Evolutionary conservation across 108 stramenopile species (phyloP).

Genomic region (Seminavis robusta): DNA sequence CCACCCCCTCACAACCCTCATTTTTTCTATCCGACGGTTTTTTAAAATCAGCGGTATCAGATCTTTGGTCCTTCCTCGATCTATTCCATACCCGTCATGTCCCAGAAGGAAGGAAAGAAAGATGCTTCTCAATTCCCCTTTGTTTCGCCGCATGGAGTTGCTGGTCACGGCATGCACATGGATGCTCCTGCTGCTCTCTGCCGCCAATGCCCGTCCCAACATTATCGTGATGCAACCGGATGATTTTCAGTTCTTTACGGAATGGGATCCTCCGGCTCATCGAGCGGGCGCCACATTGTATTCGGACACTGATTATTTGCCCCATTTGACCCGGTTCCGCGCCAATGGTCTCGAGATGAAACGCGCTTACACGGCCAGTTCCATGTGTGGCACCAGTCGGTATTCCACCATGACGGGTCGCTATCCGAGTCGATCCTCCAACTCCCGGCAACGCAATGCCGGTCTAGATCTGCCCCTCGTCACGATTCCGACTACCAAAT

Average conservation of each 20-base stretch:
- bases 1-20: too few relatives aligned
- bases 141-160: too few relatives aligned
- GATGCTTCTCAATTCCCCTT: too few relatives aligned
- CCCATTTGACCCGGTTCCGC: conserved; percentile 18
- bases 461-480: conserved; percentile 7
- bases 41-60: too few relatives aligned
- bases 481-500: conserved; percentile 33
- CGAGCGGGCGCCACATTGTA: too few relatives aligned
- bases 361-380: conserved; percentile 18
- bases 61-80: too few relatives aligned
- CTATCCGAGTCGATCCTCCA: conserved; percentile 21
- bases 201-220: conserved; percentile 20
- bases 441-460: not conserved
- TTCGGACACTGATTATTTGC: conserved; percentile 8
- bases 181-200: conserved; percentile 5
- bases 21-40: too few relatives aligned
- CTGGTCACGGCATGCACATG: too few relatives aligned
- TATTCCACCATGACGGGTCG: conserved; percentile 29
- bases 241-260: conserved; percentile 31
- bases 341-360: conserved; percentile 25
- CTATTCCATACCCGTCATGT: too few relatives aligned
- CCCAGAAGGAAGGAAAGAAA: too few relatives aligned
- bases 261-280: conserved; percentile 24
- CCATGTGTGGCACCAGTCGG: conserved; percentile 34
- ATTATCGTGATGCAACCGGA: conserved; percentile 50